A percentile compares a stretch with the other conserved stretches of the same genome.
phyloP scores from a whole-genome alignment of 768 basidiomycete genomes.

The Agrocybe praecox region DNA sequence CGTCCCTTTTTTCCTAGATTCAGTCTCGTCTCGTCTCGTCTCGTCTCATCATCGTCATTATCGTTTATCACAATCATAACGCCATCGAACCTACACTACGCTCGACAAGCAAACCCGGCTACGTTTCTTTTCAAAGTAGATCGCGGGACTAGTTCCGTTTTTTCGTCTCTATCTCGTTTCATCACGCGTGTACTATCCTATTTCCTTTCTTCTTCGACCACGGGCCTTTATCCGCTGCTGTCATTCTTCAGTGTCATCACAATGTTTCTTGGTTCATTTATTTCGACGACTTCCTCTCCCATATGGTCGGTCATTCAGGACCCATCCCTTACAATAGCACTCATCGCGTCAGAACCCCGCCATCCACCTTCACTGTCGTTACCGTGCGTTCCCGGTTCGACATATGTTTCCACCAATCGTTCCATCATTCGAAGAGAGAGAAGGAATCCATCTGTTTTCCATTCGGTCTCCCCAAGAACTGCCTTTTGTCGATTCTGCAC shows the following conservation, averaged over 20 bases:
- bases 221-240: conserved; percentile 24
- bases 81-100: conserved; percentile 35
- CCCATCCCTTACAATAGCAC: conserved; percentile 8
- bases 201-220: conserved; percentile 18
- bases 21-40: conserved; percentile 25
- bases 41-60: conserved; percentile 23
- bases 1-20: conserved; percentile 27
- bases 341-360: conserved; percentile 9
- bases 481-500: conserved; percentile 14
- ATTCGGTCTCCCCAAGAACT: conserved; percentile 10
- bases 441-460: conserved; percentile 1
- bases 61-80: conserved; percentile 19
- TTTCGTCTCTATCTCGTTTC: conserved; percentile 20
- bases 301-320: conserved; percentile 45
- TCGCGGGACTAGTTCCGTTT: conserved; percentile 24
- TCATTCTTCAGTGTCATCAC: conserved; percentile 22
- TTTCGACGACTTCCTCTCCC: conserved; percentile 67
- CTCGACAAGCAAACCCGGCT: conserved; percentile 30
- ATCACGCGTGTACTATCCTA: conserved; percentile 26
- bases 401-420: conserved; percentile 4
- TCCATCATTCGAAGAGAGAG: conserved; percentile 11
- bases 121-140: conserved; percentile 26
- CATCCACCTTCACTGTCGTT: conserved; percentile 12
- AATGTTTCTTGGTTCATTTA: conserved; percentile 20
- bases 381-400: conserved; percentile 25